Conservation (phyloP, 306 rosid genomes). For the Cicer chorassanicum region DNA sequence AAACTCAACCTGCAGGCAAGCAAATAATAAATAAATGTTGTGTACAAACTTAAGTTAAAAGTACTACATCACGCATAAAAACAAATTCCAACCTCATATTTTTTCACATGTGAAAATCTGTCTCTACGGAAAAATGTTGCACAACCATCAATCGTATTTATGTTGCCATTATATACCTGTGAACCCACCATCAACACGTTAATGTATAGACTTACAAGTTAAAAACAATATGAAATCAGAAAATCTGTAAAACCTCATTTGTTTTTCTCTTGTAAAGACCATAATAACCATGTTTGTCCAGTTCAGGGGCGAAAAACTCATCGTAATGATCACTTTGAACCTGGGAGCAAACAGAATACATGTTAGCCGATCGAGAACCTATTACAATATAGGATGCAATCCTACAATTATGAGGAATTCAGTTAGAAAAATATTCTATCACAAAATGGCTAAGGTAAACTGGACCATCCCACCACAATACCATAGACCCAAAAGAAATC, state of each 20-base stretch:
- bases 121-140: conserved; percentile 99
- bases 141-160: conserved; percentile 87
- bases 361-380: conserved; percentile 37
- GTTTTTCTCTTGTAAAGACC: conserved; percentile 95
- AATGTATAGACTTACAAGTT: not conserved
- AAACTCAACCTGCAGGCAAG: conserved; percentile 87
- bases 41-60: conserved; percentile 30
- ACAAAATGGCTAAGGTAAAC: conserved; percentile 6
- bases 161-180: conserved; percentile 78
- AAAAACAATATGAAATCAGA: conserved; percentile 23
- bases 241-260: conserved; percentile 68
- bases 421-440: conserved; percentile 2
- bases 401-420: not conserved
- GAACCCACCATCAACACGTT: conserved; percentile 34
- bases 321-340: conserved; percentile 93
- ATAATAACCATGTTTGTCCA: conserved; percentile 95
- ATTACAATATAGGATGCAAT: conserved; percentile 12
- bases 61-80: conserved; percentile 4
- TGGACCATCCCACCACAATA: conserved; percentile 1
- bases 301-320: conserved; percentile 91
- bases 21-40: conserved; percentile 18
- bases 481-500: not conserved
- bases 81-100: conserved; percentile 78
- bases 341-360: conserved; percentile 48
- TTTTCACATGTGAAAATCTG: conserved; percentile 94